phyloP scores from a whole-genome alignment of 345 rosid genomes.

The Populus davidiana region DNA sequence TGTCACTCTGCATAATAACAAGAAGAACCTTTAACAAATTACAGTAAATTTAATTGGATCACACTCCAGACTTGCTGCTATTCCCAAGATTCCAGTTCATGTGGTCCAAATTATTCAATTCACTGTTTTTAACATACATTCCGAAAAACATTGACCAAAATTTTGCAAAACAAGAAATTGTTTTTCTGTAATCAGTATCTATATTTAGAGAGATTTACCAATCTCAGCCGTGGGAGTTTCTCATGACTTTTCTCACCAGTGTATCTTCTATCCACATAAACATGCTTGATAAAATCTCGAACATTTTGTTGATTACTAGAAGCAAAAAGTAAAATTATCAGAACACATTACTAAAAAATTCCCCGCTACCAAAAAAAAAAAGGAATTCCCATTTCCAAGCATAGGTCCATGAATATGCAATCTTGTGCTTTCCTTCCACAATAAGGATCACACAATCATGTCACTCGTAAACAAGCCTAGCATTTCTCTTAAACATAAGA shows the following conservation, averaged over 20 bases:
- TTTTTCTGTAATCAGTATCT: neutral
- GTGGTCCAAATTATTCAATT: neutral
- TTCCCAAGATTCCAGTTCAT: neutral
- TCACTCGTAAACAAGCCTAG: neutral
- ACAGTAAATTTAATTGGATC: neutral
- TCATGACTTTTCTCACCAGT: slow-evolving; percentile 45
- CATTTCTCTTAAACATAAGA: neutral
- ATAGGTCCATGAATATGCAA: neutral
- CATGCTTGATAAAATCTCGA: slow-evolving; percentile 76
- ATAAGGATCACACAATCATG: neutral
- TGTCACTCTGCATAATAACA: slow-evolving; percentile 36
- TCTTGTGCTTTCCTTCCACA: neutral
- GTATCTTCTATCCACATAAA: slow-evolving; percentile 73
- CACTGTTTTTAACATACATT: neutral
- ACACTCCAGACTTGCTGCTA: neutral
- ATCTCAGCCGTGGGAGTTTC: slow-evolving; percentile 39
- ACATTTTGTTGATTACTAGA: slow-evolving; percentile 68
- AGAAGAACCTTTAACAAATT: slow-evolving; percentile 10
- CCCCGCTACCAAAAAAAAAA: neutral
- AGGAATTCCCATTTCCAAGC: neutral
- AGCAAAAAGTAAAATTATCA: slow-evolving; percentile 21
- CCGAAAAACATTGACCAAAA: neutral
- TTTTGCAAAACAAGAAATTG: neutral
- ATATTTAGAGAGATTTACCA: slow-evolving; percentile 38
- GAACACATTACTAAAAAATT: slow-evolving; percentile 18